Evolutionary conservation across 495 filamentous ascomycete species (phyloP).

Genomic region (Neurospora sp.): DNA sequence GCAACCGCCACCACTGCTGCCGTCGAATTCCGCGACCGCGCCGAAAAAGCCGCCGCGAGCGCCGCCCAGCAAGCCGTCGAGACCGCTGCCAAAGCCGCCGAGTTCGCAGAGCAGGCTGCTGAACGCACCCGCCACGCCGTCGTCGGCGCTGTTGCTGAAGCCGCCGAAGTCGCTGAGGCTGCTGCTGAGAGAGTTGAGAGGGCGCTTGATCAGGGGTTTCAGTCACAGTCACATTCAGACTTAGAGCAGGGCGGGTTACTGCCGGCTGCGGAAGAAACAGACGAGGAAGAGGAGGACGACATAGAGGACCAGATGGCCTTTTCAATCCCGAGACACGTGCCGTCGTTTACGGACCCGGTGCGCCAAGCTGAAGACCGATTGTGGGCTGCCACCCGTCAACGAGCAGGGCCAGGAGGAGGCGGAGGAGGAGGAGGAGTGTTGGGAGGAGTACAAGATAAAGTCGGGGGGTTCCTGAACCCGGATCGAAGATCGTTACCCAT

Average conservation of each 20-base stretch:
- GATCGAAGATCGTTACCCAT: constrained; percentile 63
- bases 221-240: background rate
- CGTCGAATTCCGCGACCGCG: constrained; percentile 27
- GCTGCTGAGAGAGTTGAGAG: background rate
- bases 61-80: constrained; percentile 15
- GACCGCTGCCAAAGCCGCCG: background rate
- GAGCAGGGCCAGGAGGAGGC: constrained; percentile 18
- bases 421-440: constrained; percentile 29
- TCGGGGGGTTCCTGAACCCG: constrained; percentile 35
- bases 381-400: constrained; percentile 40
- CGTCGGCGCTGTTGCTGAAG: background rate
- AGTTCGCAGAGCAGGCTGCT: background rate
- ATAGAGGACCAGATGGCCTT: too few species aligned
- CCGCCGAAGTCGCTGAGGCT: background rate
- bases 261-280: background rate
- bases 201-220: background rate
- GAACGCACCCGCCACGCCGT: background rate
- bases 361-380: constrained; percentile 56
- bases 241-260: background rate
- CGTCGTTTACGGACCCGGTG: constrained; percentile 59
- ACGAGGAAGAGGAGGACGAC: background rate
- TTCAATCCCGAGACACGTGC: constrained; percentile 54
- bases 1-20: constrained; percentile 28
- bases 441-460: constrained; percentile 32
- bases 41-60: constrained; percentile 28